Evolutionary conservation across 2,329 filamentous ascomycete species (phyloP).

Genomic region (Aulographum hederae): DNA sequence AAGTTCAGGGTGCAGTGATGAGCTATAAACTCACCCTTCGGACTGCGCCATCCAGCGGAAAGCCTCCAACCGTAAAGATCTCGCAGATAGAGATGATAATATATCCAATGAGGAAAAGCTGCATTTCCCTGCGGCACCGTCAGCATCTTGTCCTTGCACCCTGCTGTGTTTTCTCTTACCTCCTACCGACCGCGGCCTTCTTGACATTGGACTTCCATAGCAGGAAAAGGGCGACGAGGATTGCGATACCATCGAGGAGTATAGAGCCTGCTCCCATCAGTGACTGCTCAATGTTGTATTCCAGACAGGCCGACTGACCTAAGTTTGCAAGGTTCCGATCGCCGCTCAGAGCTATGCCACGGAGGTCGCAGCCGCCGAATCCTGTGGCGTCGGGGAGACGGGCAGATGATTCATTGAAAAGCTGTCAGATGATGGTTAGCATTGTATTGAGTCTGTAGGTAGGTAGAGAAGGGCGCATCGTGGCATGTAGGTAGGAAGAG

Average conservation of each 20-base stretch:
- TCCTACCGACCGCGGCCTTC: constrained; percentile 80
- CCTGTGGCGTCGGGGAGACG: constrained; percentile 43
- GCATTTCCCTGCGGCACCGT: constrained; percentile 60
- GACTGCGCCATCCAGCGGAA: constrained; percentile 53
- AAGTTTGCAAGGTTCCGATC: constrained; percentile 60
- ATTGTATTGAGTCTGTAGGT: no score
- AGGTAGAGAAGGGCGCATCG: no score
- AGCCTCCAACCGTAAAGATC: constrained; percentile 85
- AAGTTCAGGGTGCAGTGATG: no score
- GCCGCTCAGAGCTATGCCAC: constrained; percentile 53
- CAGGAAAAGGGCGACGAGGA: constrained; percentile 47
- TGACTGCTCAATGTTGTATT: no score
- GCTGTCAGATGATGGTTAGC: constrained; percentile 23
- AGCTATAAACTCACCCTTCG: constrained; percentile 53
- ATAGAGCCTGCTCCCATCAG: constrained; percentile 54
- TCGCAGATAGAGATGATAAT: constrained; percentile 84
- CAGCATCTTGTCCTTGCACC: not conserved
- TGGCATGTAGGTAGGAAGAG: no score
- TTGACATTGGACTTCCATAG: constrained; percentile 73
- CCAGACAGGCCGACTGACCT: constrained; percentile 27
- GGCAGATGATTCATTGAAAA: constrained; percentile 42
- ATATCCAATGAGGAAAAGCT: constrained; percentile 76
- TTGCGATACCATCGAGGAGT: constrained; percentile 59
- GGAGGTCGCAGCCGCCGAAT: constrained; percentile 53
- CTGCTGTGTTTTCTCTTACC: constrained; percentile 32